Conservation (phyloP, 371 early-diverging fungal genomes). For the Funneliformis caledonium region DNA sequence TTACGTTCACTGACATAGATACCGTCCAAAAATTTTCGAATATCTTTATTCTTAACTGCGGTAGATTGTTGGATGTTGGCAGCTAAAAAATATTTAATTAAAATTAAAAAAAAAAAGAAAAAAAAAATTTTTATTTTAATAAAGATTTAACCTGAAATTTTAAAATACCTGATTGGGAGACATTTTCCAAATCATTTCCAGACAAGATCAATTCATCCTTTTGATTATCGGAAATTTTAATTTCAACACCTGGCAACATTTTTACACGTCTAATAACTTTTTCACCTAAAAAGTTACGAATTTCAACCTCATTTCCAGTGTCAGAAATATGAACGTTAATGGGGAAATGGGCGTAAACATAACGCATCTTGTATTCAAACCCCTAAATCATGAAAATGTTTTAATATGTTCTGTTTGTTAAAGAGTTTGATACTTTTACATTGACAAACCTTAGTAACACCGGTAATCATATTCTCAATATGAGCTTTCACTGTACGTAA, state of each 20-base stretch:
- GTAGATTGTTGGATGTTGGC: constrained; percentile 90
- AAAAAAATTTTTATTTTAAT: constrained; percentile 17
- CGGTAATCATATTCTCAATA: constrained; percentile 98
- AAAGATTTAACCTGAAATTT: not conserved
- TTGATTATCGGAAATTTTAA: constrained; percentile 80
- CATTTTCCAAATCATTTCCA: constrained; percentile 97
- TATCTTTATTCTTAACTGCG: constrained; percentile 94
- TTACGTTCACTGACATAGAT: constrained; percentile 92
- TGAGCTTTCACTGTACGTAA: constrained; percentile 97
- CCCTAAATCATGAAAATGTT: constrained; percentile 61
- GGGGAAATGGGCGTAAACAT: constrained; percentile 99
- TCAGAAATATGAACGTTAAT: constrained; percentile 96
- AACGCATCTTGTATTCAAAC: constrained; percentile 99
- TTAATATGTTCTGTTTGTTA: not conserved
- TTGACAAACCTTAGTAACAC: constrained; percentile 87
- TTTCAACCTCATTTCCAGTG: constrained; percentile 85
- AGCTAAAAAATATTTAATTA: constrained; percentile 49
- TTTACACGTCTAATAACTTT: constrained; percentile 90
- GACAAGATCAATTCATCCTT: constrained; percentile 98
- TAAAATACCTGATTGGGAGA: constrained; percentile 89
- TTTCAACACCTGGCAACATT: constrained; percentile 92
- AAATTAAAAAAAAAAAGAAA: not conserved
- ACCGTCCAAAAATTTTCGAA: constrained; percentile 99
- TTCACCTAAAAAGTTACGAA: constrained; percentile 99
- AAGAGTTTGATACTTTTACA: not conserved